These are phyloP conservation scores for Pseudofabraea citricarpa DNA, from an alignment of 2,329 filamentous ascomycete species.

Conservation along the genomic window DNA sequence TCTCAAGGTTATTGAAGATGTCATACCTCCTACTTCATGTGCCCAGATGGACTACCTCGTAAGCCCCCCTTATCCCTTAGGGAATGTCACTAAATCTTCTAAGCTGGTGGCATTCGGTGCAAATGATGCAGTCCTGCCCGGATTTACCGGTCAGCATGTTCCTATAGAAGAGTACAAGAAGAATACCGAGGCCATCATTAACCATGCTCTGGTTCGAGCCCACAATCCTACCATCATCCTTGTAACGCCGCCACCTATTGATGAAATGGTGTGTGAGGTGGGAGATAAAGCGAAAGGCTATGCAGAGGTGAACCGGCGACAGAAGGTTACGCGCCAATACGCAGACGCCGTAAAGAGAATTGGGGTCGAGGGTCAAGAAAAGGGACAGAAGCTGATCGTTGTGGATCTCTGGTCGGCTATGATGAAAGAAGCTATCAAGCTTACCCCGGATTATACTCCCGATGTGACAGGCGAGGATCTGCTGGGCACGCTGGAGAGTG, in stretches of 20 bases:
- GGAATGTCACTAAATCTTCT: slow-evolving; percentile 4
- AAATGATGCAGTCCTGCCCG: slow-evolving; percentile 75
- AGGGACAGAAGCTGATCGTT: slow-evolving; percentile 46
- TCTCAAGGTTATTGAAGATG: slow-evolving; percentile 60
- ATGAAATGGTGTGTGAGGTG: slow-evolving; percentile 42
- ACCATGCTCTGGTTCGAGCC: slow-evolving; percentile 61
- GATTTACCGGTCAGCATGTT: slow-evolving; percentile 67
- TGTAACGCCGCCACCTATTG: slow-evolving; percentile 76
- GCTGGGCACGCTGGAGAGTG: slow-evolving; percentile 13
- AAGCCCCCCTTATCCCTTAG: slow-evolving; percentile 20
- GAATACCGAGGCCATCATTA: slow-evolving; percentile 69
- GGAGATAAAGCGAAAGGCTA: slow-evolving; percentile 24
- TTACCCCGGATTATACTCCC: slow-evolving; percentile 32
- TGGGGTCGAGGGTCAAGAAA: slow-evolving; percentile 20
- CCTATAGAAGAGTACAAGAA: slow-evolving; percentile 68
- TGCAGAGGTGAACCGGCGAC: slow-evolving; percentile 48
- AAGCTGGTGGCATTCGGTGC: slow-evolving; percentile 71
- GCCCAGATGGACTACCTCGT: slow-evolving; percentile 65
- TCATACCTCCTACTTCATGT: slow-evolving; percentile 63
- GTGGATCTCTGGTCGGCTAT: slow-evolving; percentile 78
- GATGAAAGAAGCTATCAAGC: slow-evolving; percentile 63
- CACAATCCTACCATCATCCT: slow-evolving; percentile 73
- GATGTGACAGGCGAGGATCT: slow-evolving; percentile 3
- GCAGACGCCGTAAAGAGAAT: slow-evolving; percentile 54
- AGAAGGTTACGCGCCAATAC: slow-evolving; percentile 56